phyloP scores from a whole-genome alignment of 148 eudicot genomes.

The Dysphania ambrosioides region DNA sequence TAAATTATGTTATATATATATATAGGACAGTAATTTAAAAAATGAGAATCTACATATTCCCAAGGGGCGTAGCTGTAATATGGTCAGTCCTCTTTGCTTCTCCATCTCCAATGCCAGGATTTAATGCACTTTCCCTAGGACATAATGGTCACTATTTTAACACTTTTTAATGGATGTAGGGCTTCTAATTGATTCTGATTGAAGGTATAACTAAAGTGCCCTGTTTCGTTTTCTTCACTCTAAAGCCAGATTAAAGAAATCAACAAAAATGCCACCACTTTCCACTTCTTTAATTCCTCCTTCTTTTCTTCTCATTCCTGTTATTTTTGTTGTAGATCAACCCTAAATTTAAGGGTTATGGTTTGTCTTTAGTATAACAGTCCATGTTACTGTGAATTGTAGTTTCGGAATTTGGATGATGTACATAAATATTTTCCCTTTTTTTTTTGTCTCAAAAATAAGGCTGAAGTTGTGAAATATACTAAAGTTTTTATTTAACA shows the following conservation, averaged over 20 bases:
- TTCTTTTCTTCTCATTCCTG: not conserved
- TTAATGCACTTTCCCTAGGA: slow-evolving; percentile 12
- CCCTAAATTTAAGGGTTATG: not conserved
- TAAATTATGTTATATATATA: too few relatives aligned
- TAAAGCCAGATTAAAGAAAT: slow-evolving; percentile 4
- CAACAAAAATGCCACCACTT: not conserved
- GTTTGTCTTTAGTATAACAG: not conserved
- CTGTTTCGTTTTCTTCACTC: slow-evolving; percentile 26
- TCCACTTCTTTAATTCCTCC: not conserved
- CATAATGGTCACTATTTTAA: slow-evolving; percentile 10
- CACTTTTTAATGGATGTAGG: slow-evolving; percentile 29
- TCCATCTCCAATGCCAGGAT: slow-evolving; percentile 17
- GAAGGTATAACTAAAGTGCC: slow-evolving; percentile 27
- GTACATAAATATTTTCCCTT: too few relatives aligned
- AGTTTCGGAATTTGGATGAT: too few relatives aligned
- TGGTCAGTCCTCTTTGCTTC: slow-evolving; percentile 22
- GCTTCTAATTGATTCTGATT: slow-evolving; percentile 18
- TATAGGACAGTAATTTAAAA: not conserved
- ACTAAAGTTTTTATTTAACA: too few relatives aligned
- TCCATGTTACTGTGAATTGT: not conserved
- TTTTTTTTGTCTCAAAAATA: too few relatives aligned
- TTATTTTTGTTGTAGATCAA: not conserved
- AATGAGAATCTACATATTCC: slow-evolving; percentile 20
- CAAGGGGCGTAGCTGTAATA: slow-evolving; percentile 25
- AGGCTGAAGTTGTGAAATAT: too few relatives aligned